Evolutionary conservation across 2,329 filamentous ascomycete species (phyloP).

Genomic region (Pseudopyricularia javanii): DNA sequence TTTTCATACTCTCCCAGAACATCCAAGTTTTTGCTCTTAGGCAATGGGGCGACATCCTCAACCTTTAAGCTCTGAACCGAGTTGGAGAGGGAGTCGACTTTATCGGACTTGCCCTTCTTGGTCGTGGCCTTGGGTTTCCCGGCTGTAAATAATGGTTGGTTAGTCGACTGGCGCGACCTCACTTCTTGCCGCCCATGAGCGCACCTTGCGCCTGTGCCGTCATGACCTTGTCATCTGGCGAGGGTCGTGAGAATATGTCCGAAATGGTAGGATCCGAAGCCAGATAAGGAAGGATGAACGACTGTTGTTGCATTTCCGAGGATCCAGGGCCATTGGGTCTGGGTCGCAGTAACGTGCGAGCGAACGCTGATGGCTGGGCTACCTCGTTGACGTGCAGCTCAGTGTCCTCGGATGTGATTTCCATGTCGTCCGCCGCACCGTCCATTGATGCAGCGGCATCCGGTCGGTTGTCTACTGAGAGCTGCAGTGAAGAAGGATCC

Average conservation of each 20-base stretch:
- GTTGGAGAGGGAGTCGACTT: conserved; percentile 20
- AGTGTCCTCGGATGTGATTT: background rate
- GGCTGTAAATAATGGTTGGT: conserved; percentile 24
- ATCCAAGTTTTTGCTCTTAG: conserved; percentile 68
- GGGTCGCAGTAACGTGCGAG: conserved; percentile 37
- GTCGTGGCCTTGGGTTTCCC: conserved; percentile 30
- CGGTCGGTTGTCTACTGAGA: background rate
- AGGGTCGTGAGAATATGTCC: conserved; percentile 69
- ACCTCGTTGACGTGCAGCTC: conserved; percentile 3
- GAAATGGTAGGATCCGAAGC: conserved; percentile 34
- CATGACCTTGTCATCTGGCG: conserved; percentile 81
- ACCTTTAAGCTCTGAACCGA: conserved; percentile 26
- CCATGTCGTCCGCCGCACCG: background rate
- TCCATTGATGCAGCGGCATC: background rate
- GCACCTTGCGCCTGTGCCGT: conserved; percentile 85
- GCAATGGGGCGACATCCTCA: conserved; percentile 36
- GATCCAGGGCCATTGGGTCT: conserved; percentile 8
- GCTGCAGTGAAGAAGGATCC: background rate
- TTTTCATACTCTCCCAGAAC: conserved; percentile 73
- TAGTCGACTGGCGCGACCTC: conserved; percentile 29
- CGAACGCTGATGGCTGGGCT: conserved; percentile 41
- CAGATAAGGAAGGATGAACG: conserved; percentile 35
- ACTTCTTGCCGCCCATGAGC: conserved; percentile 38
- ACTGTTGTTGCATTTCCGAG: conserved; percentile 13
- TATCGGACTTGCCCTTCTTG: conserved; percentile 19